Evolutionary conservation across 306 rosid genomes (phyloP).

Genomic region (Myrica gale): DNA sequence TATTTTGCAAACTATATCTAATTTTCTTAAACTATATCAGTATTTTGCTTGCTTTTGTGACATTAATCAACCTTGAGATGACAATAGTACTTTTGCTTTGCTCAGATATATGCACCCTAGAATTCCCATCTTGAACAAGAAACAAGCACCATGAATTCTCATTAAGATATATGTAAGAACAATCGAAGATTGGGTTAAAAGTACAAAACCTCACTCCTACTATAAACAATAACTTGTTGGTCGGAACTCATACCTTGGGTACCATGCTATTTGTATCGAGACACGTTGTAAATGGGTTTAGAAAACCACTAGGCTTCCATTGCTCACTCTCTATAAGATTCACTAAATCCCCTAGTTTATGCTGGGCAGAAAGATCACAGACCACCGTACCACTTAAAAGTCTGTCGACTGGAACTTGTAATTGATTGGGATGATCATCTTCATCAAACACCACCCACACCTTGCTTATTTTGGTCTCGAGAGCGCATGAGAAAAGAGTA

Average conservation of each 20-base stretch:
- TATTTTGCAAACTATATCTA: too few relatives aligned
- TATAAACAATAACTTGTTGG: conserved; percentile 14
- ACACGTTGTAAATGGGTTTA: conserved; percentile 34
- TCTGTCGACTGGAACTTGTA: conserved; percentile 13
- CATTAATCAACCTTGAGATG: not conserved
- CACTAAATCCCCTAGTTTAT: conserved; percentile 25
- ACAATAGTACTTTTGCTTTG: not conserved
- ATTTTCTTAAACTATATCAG: too few relatives aligned
- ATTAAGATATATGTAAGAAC: not conserved
- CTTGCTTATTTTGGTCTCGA: conserved; percentile 60
- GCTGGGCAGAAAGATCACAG: conserved; percentile 25
- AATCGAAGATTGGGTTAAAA: not conserved
- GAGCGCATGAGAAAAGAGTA: conserved; percentile 42
- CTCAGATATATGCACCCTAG: not conserved
- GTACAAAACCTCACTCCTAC: conserved; percentile 17
- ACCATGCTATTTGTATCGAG: conserved; percentile 27
- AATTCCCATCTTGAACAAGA: not conserved
- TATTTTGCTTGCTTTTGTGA: not conserved
- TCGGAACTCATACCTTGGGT: conserved; percentile 24
- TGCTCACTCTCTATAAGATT: not conserved
- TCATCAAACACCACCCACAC: conserved; percentile 71
- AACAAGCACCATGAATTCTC: conserved; percentile 19
- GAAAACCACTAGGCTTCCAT: conserved; percentile 12
- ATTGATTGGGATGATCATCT: conserved; percentile 35
- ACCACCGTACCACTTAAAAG: not conserved